phyloP scores from a whole-genome alignment of 169 alveolate genomes.

The Plasmodium relictum region DNA sequence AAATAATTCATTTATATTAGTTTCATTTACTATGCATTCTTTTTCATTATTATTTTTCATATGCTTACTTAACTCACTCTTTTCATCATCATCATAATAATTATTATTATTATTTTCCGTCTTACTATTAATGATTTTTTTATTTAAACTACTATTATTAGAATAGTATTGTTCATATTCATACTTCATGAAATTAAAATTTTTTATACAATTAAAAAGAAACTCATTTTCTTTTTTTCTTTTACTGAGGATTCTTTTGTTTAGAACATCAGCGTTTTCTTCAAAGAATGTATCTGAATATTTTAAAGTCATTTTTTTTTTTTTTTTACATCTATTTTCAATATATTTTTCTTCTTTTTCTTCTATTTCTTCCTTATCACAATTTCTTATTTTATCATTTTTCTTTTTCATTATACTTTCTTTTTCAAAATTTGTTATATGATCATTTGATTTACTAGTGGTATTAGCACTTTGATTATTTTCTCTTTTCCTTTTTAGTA shows the following conservation, averaged over 20 bases:
- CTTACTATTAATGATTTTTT: background rate
- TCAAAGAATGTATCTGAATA: background rate
- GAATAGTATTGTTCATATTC: background rate
- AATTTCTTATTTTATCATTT: background rate
- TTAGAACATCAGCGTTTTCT: background rate
- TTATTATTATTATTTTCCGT: background rate
- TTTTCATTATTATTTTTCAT: too few relatives aligned
- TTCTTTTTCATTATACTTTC: background rate
- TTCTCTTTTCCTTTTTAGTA: background rate
- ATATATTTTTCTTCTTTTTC: background rate
- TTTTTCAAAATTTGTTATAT: background rate
- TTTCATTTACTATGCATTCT: background rate
- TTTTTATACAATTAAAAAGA: conserved; percentile 27
- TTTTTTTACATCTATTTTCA: background rate
- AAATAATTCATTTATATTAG: background rate
- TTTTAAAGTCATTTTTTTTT: background rate
- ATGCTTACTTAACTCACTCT: background rate
- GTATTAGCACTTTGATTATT: background rate
- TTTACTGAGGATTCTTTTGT: conserved; percentile 1
- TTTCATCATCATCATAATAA: background rate
- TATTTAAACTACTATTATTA: background rate
- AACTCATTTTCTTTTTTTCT: conserved; percentile 13
- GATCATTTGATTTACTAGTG: background rate
- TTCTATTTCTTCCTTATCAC: background rate
- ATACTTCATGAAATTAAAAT: conserved; percentile 25